These are phyloP conservation scores for Phytophthora niederhauseri DNA, from an alignment of 352 stramenopile species.

Conservation along the genomic window DNA sequence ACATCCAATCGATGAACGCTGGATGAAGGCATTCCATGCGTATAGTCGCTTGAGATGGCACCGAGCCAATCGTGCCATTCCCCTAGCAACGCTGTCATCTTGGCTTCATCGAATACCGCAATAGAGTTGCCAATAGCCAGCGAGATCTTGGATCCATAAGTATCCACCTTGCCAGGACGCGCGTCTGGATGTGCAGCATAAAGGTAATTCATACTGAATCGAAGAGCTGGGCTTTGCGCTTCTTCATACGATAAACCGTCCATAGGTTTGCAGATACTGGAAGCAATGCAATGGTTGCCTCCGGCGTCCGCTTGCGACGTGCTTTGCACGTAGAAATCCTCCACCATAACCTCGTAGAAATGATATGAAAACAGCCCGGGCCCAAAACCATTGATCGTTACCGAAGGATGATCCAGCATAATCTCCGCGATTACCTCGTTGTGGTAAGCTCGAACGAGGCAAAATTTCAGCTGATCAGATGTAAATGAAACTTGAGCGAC, in stretches of 20 bases:
- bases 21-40: constrained; percentile 22
- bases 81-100: constrained; percentile 62
- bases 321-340: constrained; percentile 84
- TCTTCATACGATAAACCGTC: constrained; percentile 13
- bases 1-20: constrained; percentile 27
- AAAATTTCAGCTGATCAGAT: constrained; percentile 70
- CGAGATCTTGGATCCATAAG: constrained; percentile 79
- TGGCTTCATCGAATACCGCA: constrained; percentile 73
- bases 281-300: constrained; percentile 76
- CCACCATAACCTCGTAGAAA: constrained; percentile 66
- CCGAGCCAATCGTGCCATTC: constrained; percentile 70
- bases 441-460: constrained; percentile 67
- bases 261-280: constrained; percentile 52
- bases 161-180: constrained; percentile 43
- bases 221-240: constrained; percentile 36
- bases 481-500: constrained; percentile 60
- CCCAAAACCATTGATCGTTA: constrained; percentile 77
- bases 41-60: constrained; percentile 63
- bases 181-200: constrained; percentile 72
- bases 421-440: constrained; percentile 68
- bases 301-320: constrained; percentile 42
- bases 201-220: constrained; percentile 72
- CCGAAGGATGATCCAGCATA: constrained; percentile 49
- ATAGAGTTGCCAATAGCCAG: constrained; percentile 71
- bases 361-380: constrained; percentile 85